A percentile compares a stretch with the other conserved stretches of the same genome.
These are phyloP conservation scores for Phaeosphaeriaceae sp. DNA, from an alignment of 2,329 filamentous ascomycete genomes.

Conservation along the genomic window DNA sequence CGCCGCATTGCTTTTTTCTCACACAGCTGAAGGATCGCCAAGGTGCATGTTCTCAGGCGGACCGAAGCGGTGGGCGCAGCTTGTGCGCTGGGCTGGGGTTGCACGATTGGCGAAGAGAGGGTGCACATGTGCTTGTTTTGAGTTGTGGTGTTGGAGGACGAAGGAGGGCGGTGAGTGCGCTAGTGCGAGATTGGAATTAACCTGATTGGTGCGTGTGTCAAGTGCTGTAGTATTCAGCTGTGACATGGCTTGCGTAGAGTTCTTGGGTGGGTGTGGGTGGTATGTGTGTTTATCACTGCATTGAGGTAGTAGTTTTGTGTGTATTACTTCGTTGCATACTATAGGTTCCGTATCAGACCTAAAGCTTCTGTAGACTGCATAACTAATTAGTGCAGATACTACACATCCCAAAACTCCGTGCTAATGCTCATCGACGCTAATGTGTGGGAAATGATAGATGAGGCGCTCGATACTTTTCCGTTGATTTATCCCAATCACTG, in stretches of 20 bases:
- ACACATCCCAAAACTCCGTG: background rate
- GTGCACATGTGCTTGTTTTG: background rate
- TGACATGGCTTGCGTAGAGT: conserved; percentile 12
- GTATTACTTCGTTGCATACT: background rate
- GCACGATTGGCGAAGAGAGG: background rate
- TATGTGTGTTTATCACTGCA: background rate
- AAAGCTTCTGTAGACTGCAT: background rate
- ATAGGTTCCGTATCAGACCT: background rate
- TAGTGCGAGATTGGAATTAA: background rate
- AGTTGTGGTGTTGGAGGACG: conserved; percentile 4
- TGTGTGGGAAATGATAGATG: background rate
- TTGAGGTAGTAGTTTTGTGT: background rate
- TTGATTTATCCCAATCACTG: background rate
- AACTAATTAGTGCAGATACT: background rate
- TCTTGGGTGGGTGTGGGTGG: too few species aligned
- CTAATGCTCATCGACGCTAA: background rate
- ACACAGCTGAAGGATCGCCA: conserved; percentile 24
- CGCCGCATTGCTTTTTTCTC: conserved; percentile 5
- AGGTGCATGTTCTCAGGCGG: conserved; percentile 17
- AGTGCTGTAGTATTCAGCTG: conserved; percentile 9
- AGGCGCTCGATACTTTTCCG: background rate
- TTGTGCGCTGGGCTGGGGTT: conserved; percentile 3
- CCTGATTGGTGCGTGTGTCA: background rate
- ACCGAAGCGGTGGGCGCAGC: conserved; percentile 22
- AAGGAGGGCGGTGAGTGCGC: conserved; percentile 1